Conservation (phyloP, 2,329 filamentous ascomycete genomes). For the Ceratocystis destructans region DNA sequence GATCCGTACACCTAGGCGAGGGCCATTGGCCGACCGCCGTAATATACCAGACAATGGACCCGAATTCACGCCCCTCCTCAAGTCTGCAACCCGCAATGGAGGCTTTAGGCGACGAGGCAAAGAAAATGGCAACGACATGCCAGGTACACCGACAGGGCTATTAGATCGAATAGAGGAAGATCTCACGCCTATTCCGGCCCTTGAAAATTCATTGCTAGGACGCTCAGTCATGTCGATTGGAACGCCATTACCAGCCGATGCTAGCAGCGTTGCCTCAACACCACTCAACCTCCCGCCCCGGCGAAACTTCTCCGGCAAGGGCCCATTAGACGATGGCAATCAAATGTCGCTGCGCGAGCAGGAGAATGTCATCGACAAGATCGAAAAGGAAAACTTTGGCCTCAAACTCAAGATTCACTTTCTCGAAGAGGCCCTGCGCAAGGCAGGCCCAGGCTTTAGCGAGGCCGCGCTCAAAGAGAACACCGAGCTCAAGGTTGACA, state of each 20-base stretch:
- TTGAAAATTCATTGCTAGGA: slow-evolving; percentile 59
- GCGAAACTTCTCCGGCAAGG: slow-evolving; percentile 43
- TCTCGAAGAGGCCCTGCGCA: slow-evolving; percentile 76
- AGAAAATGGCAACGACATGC: slow-evolving; percentile 44
- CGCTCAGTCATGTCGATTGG: slow-evolving; percentile 44
- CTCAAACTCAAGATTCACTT: slow-evolving; percentile 96
- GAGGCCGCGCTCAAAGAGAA: slow-evolving; percentile 85
- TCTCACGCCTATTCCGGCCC: slow-evolving; percentile 58
- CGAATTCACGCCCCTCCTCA: slow-evolving; percentile 91
- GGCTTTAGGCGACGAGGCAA: slow-evolving; percentile 48
- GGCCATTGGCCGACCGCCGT: slow-evolving; percentile 55
- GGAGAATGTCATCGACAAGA: slow-evolving; percentile 86
- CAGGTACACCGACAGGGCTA: slow-evolving; percentile 49
- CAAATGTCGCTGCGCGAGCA: slow-evolving; percentile 86
- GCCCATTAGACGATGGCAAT: slow-evolving; percentile 70
- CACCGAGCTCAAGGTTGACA: slow-evolving; percentile 86
- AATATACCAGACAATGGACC: slow-evolving; percentile 56
- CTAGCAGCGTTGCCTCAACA: slow-evolving; percentile 71
- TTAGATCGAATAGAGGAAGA: slow-evolving; percentile 54
- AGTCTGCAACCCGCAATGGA: slow-evolving; percentile 60
- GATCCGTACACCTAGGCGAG: slow-evolving; percentile 51
- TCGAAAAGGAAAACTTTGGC: slow-evolving; percentile 97
- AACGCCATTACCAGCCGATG: slow-evolving; percentile 34
- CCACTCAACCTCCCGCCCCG: slow-evolving; percentile 59
- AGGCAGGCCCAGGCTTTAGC: slow-evolving; percentile 78